phyloP scores from a whole-genome alignment of 2,329 filamentous ascomycete species.

The Pyrenophora tritici-repentis region DNA sequence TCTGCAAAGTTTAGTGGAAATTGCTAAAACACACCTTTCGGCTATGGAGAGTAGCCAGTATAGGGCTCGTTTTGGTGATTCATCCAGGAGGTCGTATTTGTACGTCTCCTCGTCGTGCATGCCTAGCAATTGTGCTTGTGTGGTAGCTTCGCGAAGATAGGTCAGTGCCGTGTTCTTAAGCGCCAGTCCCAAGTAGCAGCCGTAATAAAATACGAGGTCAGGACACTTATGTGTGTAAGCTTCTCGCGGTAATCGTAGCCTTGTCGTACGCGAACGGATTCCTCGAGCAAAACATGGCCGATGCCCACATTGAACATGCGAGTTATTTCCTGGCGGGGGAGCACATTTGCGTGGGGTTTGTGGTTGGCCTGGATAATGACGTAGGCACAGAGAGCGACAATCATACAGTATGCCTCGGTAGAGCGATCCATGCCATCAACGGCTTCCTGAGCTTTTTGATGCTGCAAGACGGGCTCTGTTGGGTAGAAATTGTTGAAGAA shows the following conservation, averaged over 20 bases:
- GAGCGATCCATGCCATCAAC: conserved; percentile 58
- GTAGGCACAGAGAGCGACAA: conserved; percentile 58
- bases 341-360: conserved; percentile 49
- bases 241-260: conserved; percentile 63
- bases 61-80: conserved; percentile 59
- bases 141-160: conserved; percentile 65
- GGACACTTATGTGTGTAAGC: conserved; percentile 60
- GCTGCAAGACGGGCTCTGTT: conserved; percentile 66
- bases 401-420: conserved; percentile 63
- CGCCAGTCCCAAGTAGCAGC: conserved; percentile 65
- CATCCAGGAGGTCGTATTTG: conserved; percentile 56
- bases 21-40: conserved; percentile 54
- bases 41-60: conserved; percentile 69
- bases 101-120: conserved; percentile 65
- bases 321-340: conserved; percentile 53
- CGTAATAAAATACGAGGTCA: conserved; percentile 67
- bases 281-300: conserved; percentile 62
- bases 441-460: conserved; percentile 57
- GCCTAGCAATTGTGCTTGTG: conserved; percentile 62
- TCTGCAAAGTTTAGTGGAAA: too few relatives aligned
- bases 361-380: conserved; percentile 57
- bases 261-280: conserved; percentile 62
- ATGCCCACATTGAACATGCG: conserved; percentile 51
- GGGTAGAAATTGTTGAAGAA: conserved; percentile 67
- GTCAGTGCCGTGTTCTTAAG: conserved; percentile 67